Evolutionary conservation across 352 stramenopile genomes (phyloP).

Genomic region (Blastocystis sp.): DNA sequence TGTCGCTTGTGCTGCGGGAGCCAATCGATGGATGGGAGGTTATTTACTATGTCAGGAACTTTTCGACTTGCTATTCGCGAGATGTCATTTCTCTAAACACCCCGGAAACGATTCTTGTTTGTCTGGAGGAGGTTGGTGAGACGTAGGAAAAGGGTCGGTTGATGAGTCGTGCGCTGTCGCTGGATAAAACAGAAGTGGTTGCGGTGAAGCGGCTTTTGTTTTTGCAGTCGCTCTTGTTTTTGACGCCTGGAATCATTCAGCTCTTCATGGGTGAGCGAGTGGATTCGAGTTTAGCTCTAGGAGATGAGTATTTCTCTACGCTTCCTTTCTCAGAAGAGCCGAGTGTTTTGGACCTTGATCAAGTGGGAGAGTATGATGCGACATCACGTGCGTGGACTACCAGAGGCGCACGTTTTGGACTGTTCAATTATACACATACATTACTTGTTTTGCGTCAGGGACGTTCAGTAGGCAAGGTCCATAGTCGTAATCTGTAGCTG

Average conservation of each 20-base stretch:
- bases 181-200: neutral
- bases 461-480: neutral
- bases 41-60: neutral
- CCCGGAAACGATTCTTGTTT: neutral
- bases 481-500: neutral
- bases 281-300: neutral
- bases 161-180: neutral
- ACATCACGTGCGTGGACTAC: neutral
- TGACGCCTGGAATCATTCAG: neutral
- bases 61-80: neutral
- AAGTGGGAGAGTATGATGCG: neutral
- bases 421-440: constrained; percentile 19
- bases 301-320: constrained; percentile 17
- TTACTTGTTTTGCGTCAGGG: neutral
- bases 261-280: neutral
- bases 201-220: neutral
- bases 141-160: neutral
- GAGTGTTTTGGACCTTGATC: neutral
- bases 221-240: neutral
- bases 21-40: neutral
- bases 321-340: neutral
- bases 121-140: neutral
- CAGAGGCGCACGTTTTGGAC: neutral
- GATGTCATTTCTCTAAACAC: neutral
- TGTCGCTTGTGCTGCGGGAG: neutral